A percentile compares a stretch with the other conserved stretches of the same genome.
Evolutionary conservation across 495 filamentous ascomycete species (phyloP).

Genomic region (Margaritispora aquatica): DNA sequence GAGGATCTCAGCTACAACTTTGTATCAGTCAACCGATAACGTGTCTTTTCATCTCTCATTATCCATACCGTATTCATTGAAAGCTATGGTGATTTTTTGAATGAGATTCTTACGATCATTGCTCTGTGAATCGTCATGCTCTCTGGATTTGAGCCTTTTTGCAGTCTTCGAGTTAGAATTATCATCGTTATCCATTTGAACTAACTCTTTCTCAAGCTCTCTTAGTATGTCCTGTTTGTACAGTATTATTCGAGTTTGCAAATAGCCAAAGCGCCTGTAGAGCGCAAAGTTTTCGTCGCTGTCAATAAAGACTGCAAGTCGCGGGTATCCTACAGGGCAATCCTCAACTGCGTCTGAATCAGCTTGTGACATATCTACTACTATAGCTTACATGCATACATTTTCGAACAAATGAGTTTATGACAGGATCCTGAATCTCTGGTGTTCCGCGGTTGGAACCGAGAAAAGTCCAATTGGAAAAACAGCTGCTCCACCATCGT

Average conservation of each 20-base stretch:
- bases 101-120: slow-evolving; percentile 7
- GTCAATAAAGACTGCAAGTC: slow-evolving; percentile 31
- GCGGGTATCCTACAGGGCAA: slow-evolving; percentile 30
- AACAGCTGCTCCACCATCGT: background rate
- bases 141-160: background rate
- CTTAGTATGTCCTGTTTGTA: slow-evolving; percentile 33
- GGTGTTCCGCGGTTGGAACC: background rate
- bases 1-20: slow-evolving; percentile 3
- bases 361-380: too few relatives aligned
- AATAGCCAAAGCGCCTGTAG: slow-evolving; percentile 29
- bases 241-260: slow-evolving; percentile 32
- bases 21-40: too few relatives aligned
- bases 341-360: slow-evolving; percentile 34
- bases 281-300: slow-evolving; percentile 30
- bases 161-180: background rate
- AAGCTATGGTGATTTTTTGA: background rate
- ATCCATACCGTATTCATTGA: slow-evolving; percentile 16
- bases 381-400: too few relatives aligned
- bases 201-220: slow-evolving; percentile 27
- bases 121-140: slow-evolving; percentile 5
- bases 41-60: too few relatives aligned
- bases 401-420: background rate
- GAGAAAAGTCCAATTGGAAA: background rate
- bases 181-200: slow-evolving; percentile 25
- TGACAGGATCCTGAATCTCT: background rate